Base-by-base conservation (phyloP, 768 basidiomycete species). In the Mycena haematopus region DNA sequence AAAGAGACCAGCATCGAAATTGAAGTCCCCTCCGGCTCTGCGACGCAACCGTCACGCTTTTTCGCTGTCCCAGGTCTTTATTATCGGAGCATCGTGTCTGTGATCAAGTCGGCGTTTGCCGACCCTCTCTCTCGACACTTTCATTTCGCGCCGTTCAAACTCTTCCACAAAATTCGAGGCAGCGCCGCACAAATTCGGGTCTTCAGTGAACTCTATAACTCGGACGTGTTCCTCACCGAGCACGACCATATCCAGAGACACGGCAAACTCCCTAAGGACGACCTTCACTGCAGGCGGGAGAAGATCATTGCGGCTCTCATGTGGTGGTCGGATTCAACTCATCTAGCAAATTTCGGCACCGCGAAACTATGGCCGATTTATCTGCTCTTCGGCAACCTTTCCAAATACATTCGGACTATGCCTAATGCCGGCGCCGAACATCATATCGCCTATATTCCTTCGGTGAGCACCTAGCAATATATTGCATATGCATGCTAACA, bases 291-390 rank as follows among this genome's bases (percentile, higher is more conserved):
- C 45, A 68, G 54, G 36, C 53, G 68, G 27, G 70, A 71, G 59
- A 65, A 58, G 25, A 66, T 68, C 27, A 57, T 76, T 25, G 69
- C 70, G 7, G 68, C 63, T 1, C 49, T 75, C 6, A 74, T 74
- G 72, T 68, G 72, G 17, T 75, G 68, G 62, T 76, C 75, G 3
- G 74, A 76, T 58, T 61, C 69, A 0, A 76, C 75, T 0, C 72
- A 72, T 46, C 70, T 75, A 14, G 65, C 76, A 2, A 68, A 68
- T 33, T 75, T 76, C 62, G 75, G 75, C 0, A 70, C 55, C 17
- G 68, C 72, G 6, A 67, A 62, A 19, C 52, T 72, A 3, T 81
- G 76, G 79, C 78, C 78, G 1, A 52, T 76, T 1, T 80, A 79
- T 49, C 44, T 75, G 24, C 70, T 65, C n/a, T 74, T 77, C 52